phyloP scores from a whole-genome alignment of 1,284 basidiomycete species.

The Hymenochaete sp. region DNA sequence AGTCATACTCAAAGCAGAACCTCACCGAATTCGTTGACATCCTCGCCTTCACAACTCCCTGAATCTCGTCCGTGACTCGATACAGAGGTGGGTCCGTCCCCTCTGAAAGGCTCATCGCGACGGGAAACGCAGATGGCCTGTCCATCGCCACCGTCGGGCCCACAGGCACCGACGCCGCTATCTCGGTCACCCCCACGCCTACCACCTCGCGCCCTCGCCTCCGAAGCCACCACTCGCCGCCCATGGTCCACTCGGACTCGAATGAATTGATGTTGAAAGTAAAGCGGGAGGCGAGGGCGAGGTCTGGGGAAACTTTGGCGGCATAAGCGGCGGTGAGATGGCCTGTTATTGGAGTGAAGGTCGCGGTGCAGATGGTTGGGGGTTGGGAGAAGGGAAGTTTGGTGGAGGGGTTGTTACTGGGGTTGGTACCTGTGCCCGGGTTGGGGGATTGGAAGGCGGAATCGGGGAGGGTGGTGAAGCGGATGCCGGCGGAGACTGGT shows the following conservation, averaged over 20 bases:
- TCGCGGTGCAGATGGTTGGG: slow-evolving; percentile 88
- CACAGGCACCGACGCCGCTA: slow-evolving; percentile 3
- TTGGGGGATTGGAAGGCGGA: slow-evolving; percentile 27
- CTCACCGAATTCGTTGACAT: slow-evolving; percentile 81
- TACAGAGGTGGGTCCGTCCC: slow-evolving; percentile 16
- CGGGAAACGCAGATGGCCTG: slow-evolving; percentile 7
- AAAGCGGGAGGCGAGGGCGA: slow-evolving; percentile 86
- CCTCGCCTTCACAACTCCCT: slow-evolving; percentile 83
- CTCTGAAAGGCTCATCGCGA: slow-evolving; percentile 9
- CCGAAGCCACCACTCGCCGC: slow-evolving; percentile 90
- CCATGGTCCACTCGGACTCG: slow-evolving; percentile 91
- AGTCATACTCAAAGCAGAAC: slow-evolving; percentile 14
- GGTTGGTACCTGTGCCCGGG: no score
- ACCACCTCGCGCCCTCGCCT: slow-evolving; percentile 25
- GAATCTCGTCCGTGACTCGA: slow-evolving; percentile 39
- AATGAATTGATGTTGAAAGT: slow-evolving; percentile 98
- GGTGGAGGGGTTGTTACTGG: slow-evolving; percentile 28
- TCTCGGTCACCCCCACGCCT: no score
- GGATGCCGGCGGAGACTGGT: slow-evolving; percentile 84
- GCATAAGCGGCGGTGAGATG: slow-evolving; percentile 90
- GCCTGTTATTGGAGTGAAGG: slow-evolving; percentile 95
- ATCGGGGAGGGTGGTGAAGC: slow-evolving; percentile 86
- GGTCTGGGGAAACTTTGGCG: slow-evolving; percentile 76
- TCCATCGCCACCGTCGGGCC: slow-evolving; percentile 15
- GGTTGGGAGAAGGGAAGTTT: slow-evolving; percentile 49